phyloP scores from a whole-genome alignment of 2,329 filamentous ascomycete genomes.

The Geosmithia morbida region DNA sequence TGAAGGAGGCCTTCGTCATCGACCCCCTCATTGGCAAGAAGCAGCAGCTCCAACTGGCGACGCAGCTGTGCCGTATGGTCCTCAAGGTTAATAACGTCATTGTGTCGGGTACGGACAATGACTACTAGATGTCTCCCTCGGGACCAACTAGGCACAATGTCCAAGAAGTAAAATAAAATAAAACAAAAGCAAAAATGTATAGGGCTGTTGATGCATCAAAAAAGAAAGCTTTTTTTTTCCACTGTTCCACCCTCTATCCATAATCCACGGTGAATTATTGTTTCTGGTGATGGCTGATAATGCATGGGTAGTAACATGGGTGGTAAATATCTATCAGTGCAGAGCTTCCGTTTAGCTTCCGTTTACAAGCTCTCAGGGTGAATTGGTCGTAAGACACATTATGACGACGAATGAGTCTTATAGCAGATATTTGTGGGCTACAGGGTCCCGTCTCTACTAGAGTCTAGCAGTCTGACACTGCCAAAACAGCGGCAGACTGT shows the following conservation, averaged over 20 bases:
- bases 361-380: too few species aligned
- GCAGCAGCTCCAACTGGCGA: conserved; percentile 90
- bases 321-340: too few species aligned
- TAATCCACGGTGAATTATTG: too few species aligned
- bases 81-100: conserved; percentile 97
- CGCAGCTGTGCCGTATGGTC: conserved; percentile 96
- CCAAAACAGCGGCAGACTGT: neutral
- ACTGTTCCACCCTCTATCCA: too few species aligned
- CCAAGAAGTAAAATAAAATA: conserved; percentile 4
- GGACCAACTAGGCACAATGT: conserved; percentile 4
- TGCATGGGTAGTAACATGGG: neutral
- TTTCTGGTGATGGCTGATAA: neutral
- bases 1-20: conserved; percentile 96
- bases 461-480: neutral
- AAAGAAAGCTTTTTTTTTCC: too few species aligned
- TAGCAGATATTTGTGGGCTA: neutral
- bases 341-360: too few species aligned
- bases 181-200: neutral
- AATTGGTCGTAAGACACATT: conserved; percentile 1
- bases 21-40: conserved; percentile 97
- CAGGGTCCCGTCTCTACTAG: neutral
- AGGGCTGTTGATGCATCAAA: neutral
- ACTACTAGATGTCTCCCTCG: conserved; percentile 45
- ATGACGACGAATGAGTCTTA: conserved; percentile 1
- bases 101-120: conserved; percentile 71